Evolutionary conservation across 306 rosid genomes (phyloP).

Genomic region (Glycine latifolia): DNA sequence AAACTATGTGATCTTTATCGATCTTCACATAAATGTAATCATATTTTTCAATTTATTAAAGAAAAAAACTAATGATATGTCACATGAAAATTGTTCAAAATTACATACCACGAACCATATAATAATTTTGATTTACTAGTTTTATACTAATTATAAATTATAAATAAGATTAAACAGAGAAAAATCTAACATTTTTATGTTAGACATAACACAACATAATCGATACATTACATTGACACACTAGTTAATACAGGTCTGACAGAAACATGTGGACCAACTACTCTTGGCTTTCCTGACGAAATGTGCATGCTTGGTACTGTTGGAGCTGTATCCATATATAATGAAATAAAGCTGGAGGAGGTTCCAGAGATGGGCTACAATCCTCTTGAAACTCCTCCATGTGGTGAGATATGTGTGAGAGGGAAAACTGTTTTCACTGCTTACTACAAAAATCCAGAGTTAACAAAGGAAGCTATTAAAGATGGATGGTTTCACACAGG

Average conservation of each 20-base stretch:
- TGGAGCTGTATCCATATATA: slow-evolving; percentile 66
- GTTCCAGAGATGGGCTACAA: slow-evolving; percentile 92
- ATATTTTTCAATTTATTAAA: no score
- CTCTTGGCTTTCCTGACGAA: slow-evolving; percentile 86
- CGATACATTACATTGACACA: background rate
- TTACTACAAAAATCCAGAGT: slow-evolving; percentile 77
- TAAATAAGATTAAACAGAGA: background rate
- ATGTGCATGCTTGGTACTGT: slow-evolving; percentile 88
- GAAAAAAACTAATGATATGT: no score
- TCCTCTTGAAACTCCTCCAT: slow-evolving; percentile 78
- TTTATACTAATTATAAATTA: no score
- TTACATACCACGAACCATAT: no score
- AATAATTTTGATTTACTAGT: no score
- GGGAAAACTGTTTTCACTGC: slow-evolving; percentile 76
- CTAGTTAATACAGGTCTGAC: slow-evolving; percentile 73
- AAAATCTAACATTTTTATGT: background rate
- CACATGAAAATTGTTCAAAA: no score
- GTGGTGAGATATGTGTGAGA: slow-evolving; percentile 83
- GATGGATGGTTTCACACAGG: slow-evolving; percentile 99
- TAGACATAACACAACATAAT: background rate
- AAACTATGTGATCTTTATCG: no score
- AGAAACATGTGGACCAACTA: slow-evolving; percentile 85
- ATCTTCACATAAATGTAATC: no score
- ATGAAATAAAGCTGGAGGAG: slow-evolving; percentile 75
- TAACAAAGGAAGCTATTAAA: slow-evolving; percentile 68